A percentile compares a stretch with the other conserved stretches of the same genome.
phyloP scores from a whole-genome alignment of 106 monocot species.

The Phalaenopsis aphrodite region DNA sequence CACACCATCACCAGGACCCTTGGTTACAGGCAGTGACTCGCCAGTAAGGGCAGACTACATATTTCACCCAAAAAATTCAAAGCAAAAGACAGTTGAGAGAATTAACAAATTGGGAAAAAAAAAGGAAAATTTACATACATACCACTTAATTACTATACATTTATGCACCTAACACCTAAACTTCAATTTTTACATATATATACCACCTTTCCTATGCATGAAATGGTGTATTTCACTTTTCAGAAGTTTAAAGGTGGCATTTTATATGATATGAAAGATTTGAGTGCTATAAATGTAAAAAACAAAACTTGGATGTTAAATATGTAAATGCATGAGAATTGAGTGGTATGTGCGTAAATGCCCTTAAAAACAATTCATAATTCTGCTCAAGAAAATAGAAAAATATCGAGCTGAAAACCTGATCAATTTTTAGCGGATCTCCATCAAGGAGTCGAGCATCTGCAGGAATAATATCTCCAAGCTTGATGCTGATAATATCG shows the following conservation, averaged over 20 bases:
- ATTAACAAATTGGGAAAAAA: background rate
- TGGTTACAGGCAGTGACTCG: constrained; percentile 78
- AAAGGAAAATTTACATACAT: too few species aligned
- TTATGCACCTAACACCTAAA: too few species aligned
- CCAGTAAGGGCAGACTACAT: constrained; percentile 82
- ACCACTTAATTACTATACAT: too few species aligned
- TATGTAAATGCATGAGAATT: too few species aligned
- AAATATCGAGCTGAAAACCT: constrained; percentile 22
- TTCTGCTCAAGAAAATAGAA: background rate
- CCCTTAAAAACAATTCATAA: background rate
- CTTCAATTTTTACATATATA: too few species aligned
- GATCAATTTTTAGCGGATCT: constrained; percentile 82
- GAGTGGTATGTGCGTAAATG: too few species aligned
- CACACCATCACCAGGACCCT: constrained; percentile 79
- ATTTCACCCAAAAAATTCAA: background rate
- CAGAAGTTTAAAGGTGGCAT: too few species aligned
- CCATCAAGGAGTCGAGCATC: constrained; percentile 87
- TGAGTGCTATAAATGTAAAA: too few species aligned
- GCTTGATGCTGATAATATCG: constrained; percentile 82
- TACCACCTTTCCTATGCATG: too few species aligned
- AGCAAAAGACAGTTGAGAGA: background rate
- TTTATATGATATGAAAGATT: too few species aligned
- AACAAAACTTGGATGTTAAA: too few species aligned
- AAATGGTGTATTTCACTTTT: too few species aligned
- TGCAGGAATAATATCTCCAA: constrained; percentile 86